Percentiles rank a stretch among this genome's conserved stretches.
Evolutionary conservation across 2,329 filamentous ascomycete species (phyloP).

Genomic region (Rutstroemia sp.): DNA sequence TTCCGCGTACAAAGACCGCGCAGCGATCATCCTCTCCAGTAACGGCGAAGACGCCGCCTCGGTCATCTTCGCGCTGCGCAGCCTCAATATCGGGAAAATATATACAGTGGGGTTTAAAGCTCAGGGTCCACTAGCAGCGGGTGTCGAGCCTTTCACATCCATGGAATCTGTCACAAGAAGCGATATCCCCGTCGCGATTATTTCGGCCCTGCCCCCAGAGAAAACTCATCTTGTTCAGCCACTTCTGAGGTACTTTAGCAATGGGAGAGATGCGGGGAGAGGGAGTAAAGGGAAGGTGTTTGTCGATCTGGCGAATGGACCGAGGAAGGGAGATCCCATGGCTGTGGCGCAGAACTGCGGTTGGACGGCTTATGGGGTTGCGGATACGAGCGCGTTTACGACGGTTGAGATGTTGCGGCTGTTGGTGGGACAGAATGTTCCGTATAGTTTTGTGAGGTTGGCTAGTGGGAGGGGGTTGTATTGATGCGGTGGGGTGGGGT

Average conservation of each 20-base stretch:
- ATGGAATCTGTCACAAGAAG: constrained; percentile 77
- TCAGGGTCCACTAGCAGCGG: constrained; percentile 51
- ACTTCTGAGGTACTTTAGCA: constrained; percentile 62
- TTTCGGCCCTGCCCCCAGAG: constrained; percentile 70
- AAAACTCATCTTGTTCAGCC: constrained; percentile 75
- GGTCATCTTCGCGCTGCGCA: constrained; percentile 70
- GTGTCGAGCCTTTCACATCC: constrained; percentile 56
- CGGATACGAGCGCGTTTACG: constrained; percentile 76
- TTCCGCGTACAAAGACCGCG: constrained; percentile 69
- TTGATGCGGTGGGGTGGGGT: constrained; percentile 13
- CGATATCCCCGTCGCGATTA: constrained; percentile 72
- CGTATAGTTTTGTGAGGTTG: constrained; percentile 78
- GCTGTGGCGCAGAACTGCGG: constrained; percentile 65
- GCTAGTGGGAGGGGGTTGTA: constrained; percentile 52
- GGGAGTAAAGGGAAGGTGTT: constrained; percentile 57
- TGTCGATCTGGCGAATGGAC: constrained; percentile 62
- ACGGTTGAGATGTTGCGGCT: constrained; percentile 74
- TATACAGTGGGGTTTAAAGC: constrained; percentile 79
- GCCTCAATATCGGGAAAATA: constrained; percentile 68
- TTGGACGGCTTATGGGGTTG: constrained; percentile 72
- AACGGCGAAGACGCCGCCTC: constrained; percentile 70
- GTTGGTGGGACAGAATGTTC: constrained; percentile 79
- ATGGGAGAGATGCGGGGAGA: constrained; percentile 31
- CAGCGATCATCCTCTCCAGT: constrained; percentile 68
- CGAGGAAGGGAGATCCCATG: constrained; percentile 60